A percentile compares a stretch with the other conserved stretches of the same genome.
These are phyloP conservation scores for Drosera capensis DNA, from an alignment of 148 eudicot species.

Conservation along the genomic window DNA sequence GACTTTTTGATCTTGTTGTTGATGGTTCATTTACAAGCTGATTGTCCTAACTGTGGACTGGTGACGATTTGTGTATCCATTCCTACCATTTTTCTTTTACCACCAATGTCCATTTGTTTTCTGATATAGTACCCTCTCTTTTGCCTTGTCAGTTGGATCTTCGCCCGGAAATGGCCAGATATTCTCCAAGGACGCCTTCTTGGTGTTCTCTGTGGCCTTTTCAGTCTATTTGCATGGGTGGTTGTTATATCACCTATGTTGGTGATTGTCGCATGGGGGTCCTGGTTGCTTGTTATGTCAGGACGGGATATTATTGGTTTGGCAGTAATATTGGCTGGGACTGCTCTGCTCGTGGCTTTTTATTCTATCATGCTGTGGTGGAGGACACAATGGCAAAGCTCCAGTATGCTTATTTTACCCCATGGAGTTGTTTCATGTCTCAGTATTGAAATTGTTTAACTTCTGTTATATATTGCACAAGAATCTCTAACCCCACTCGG, in stretches of 20 bases:
- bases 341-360: constrained; percentile 86
- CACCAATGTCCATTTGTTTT: not conserved
- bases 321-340: constrained; percentile 88
- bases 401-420: constrained; percentile 55
- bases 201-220: constrained; percentile 47
- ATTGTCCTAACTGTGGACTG: no score
- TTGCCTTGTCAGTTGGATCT: constrained; percentile 69
- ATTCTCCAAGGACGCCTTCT: constrained; percentile 67
- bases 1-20: no score
- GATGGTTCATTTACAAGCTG: no score
- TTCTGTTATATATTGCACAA: not conserved
- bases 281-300: constrained; percentile 61
- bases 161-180: constrained; percentile 89
- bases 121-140: not conserved
- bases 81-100: not conserved
- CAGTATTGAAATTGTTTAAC: not conserved
- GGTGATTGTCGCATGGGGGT: constrained; percentile 63
- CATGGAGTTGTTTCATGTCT: no score
- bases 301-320: constrained; percentile 75
- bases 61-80: no score
- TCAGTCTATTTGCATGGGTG: constrained; percentile 58
- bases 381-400: constrained; percentile 99
- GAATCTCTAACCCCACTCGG: no score
- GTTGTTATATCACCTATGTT: constrained; percentile 65
- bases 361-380: constrained; percentile 99